Conservation (phyloP, 805 yeast genomes). For the Lipomyces orientalis region DNA sequence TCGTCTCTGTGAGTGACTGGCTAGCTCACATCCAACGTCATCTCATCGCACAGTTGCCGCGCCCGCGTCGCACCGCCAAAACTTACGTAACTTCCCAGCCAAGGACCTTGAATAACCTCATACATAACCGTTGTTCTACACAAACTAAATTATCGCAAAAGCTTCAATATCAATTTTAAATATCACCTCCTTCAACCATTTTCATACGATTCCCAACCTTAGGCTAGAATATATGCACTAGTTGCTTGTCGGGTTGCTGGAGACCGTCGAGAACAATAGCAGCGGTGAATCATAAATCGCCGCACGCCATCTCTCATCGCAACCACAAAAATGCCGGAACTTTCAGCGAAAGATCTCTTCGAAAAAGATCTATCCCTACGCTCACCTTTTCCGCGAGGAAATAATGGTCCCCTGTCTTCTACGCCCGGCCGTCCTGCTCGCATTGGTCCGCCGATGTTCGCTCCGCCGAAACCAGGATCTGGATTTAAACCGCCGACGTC, state of each 20-base stretch:
- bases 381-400: constrained; percentile 30
- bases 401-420: neutral
- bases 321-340: constrained; percentile 24
- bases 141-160: neutral
- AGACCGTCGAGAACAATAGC: neutral
- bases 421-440: constrained; percentile 7
- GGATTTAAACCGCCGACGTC: neutral
- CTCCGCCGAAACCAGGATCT: neutral
- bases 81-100: constrained; percentile 1
- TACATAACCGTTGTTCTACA: neutral
- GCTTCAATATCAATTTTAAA: neutral
- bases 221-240: neutral
- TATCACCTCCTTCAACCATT: neutral
- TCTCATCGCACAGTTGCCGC: neutral
- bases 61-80: neutral
- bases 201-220: neutral
- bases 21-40: neutral
- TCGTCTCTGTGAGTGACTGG: no score
- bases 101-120: neutral
- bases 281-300: neutral
- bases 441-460: constrained; percentile 9
- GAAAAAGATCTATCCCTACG: constrained; percentile 27
- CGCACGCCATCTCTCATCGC: neutral
- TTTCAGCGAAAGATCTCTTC: constrained; percentile 25
- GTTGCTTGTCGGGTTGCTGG: neutral